A percentile compares a stretch with the other conserved stretches of the same genome.
These are phyloP conservation scores for Oryza glumipatula DNA, from an alignment of 176 grass and related monocot species.

Conservation along the genomic window DNA sequence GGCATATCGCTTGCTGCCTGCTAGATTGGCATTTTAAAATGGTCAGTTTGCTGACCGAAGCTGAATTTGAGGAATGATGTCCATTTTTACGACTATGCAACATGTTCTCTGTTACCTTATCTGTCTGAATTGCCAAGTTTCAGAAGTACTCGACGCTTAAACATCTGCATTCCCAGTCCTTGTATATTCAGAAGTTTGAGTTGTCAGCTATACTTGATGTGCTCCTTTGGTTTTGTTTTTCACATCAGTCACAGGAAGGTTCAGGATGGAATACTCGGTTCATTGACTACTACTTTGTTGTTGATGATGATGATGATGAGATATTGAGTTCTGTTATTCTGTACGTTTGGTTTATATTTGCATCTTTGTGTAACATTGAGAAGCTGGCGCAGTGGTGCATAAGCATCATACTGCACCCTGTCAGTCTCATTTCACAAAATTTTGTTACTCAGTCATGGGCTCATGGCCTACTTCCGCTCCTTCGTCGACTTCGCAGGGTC, in stretches of 20 bases:
- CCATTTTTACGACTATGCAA: neutral
- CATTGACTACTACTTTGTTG: neutral
- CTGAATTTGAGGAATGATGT: neutral
- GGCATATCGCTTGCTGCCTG: neutral
- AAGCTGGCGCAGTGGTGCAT: neutral
- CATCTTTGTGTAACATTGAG: neutral
- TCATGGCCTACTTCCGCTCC: neutral
- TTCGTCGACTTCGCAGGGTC: no score
- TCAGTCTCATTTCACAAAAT: no score
- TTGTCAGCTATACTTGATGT: neutral
- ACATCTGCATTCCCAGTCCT: neutral
- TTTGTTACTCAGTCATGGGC: neutral
- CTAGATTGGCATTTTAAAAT: neutral
- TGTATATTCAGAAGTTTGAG: neutral
- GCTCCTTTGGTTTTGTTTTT: neutral
- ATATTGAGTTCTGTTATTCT: no score
- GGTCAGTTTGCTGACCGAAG: neutral
- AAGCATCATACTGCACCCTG: no score
- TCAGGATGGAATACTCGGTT: neutral
- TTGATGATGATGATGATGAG: no score
- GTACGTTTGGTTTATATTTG: no score
- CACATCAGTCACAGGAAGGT: neutral
- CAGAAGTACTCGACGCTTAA: neutral
- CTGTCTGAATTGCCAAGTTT: neutral
- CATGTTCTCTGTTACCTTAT: neutral